A percentile compares a stretch with the other conserved stretches of the same genome.
Evolutionary conservation across 2,329 filamentous ascomycete genomes (phyloP).

Genomic region (Claviceps paspali): DNA sequence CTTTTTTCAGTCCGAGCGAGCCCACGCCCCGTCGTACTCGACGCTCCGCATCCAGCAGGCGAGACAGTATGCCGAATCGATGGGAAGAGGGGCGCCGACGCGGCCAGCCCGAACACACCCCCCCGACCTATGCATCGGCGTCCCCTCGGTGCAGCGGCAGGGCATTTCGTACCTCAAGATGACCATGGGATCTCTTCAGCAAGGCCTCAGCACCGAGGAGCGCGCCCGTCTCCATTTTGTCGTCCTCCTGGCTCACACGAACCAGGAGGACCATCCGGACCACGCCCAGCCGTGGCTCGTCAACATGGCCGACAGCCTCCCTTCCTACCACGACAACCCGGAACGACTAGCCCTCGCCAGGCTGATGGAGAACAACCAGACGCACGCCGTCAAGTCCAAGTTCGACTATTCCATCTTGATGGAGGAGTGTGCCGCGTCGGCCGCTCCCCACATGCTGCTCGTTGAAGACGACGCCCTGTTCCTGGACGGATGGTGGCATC

Average conservation of each 20-base stretch:
- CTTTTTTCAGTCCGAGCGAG: constrained; percentile 4
- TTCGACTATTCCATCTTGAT: constrained; percentile 7
- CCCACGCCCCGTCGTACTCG: constrained; percentile 4
- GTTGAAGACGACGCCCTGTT: constrained; percentile 7
- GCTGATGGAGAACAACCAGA: constrained; percentile 2
- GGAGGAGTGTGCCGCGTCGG: constrained; percentile 4
- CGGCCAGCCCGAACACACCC: neutral
- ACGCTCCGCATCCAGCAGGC: constrained; percentile 3
- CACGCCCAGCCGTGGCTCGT: constrained; percentile 3
- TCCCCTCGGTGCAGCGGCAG: constrained; percentile 4
- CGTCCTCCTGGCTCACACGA: constrained; percentile 5
- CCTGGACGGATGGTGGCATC: constrained; percentile 5
- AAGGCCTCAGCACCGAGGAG: constrained; percentile 3
- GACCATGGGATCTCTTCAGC: constrained; percentile 5
- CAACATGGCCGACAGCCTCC: constrained; percentile 4
- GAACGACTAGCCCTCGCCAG: constrained; percentile 3
- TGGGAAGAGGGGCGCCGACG: neutral
- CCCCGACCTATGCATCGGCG: constrained; percentile 5
- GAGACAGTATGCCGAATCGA: constrained; percentile 1
- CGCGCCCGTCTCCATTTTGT: constrained; percentile 2
- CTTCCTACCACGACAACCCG: constrained; percentile 3
- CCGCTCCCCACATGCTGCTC: constrained; percentile 5
- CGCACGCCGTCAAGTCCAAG: constrained; percentile 5
- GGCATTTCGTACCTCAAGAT: constrained; percentile 6
- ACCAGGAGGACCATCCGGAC: constrained; percentile 5